A percentile compares a stretch with the other conserved stretches of the same genome.
Conservation (phyloP, 768 basidiomycete species). For the Lentinula sp. region DNA sequence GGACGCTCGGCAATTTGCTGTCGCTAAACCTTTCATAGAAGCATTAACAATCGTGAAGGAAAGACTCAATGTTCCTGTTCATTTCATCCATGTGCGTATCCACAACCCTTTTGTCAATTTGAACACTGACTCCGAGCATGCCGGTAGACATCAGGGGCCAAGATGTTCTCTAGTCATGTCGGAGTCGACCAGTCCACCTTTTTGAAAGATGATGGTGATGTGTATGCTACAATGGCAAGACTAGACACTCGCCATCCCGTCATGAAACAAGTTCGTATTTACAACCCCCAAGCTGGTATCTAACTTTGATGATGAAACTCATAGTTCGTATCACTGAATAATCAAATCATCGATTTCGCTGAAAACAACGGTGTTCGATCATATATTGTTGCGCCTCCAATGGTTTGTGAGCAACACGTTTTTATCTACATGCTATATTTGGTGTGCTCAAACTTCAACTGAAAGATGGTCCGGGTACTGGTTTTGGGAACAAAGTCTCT, state of each 20-base stretch:
- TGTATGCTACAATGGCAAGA: neutral
- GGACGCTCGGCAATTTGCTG: constrained; percentile 6
- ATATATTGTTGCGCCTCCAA: constrained; percentile 9
- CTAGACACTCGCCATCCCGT: constrained; percentile 1
- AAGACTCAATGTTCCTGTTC: constrained; percentile 4
- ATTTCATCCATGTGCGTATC: constrained; percentile 8
- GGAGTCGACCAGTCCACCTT: constrained; percentile 3
- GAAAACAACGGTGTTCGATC: constrained; percentile 7
- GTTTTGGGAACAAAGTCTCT: constrained; percentile 11
- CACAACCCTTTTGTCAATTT: neutral
- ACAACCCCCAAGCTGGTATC: neutral
- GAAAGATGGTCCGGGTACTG: constrained; percentile 7
- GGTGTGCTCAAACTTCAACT: neutral
- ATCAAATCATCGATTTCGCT: constrained; percentile 5
- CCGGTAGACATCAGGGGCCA: constrained; percentile 8
- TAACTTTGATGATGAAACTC: neutral
- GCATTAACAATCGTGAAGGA: constrained; percentile 6
- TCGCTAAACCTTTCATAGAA: constrained; percentile 7
- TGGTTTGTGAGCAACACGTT: constrained; percentile 7
- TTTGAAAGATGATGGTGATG: constrained; percentile 6
- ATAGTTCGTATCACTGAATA: constrained; percentile 6
- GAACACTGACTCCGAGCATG: neutral
- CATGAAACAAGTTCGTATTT: constrained; percentile 6
- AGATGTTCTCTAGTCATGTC: constrained; percentile 8
- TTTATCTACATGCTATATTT: neutral